phyloP scores from a whole-genome alignment of 257 asterid genomes.

The Fraxinus pennsylvanica region DNA sequence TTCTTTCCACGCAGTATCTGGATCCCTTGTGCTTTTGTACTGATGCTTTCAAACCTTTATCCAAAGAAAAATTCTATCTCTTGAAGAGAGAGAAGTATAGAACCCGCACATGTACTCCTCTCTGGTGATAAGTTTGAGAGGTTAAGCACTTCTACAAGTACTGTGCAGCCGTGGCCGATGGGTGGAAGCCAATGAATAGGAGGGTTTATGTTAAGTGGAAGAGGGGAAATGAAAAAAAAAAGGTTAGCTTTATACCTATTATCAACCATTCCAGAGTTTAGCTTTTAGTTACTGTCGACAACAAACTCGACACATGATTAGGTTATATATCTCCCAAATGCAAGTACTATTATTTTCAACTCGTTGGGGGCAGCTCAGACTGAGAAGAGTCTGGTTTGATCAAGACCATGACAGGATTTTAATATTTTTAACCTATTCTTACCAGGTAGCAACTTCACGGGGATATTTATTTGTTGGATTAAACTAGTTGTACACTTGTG shows the following conservation, averaged over 20 bases:
- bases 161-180: no score
- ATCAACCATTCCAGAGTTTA: background rate
- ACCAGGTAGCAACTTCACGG: no score
- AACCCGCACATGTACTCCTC: background rate
- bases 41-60: no score
- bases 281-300: background rate
- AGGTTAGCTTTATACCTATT: no score
- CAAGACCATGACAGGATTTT: background rate
- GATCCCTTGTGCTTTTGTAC: no score
- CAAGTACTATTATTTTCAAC: background rate
- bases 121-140: background rate
- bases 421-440: no score
- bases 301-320: background rate
- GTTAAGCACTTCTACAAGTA: background rate
- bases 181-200: background rate
- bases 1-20: no score
- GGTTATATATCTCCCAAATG: background rate
- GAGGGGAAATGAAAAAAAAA: no score
- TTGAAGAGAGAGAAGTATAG: background rate
- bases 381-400: background rate
- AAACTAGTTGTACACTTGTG: no score
- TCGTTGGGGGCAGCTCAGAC: background rate
- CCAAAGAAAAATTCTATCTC: background rate
- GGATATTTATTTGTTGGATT: no score
- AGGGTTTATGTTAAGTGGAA: no score